Conservation (phyloP, 805 yeast genomes). For the Diddensiella transvaalensis region DNA sequence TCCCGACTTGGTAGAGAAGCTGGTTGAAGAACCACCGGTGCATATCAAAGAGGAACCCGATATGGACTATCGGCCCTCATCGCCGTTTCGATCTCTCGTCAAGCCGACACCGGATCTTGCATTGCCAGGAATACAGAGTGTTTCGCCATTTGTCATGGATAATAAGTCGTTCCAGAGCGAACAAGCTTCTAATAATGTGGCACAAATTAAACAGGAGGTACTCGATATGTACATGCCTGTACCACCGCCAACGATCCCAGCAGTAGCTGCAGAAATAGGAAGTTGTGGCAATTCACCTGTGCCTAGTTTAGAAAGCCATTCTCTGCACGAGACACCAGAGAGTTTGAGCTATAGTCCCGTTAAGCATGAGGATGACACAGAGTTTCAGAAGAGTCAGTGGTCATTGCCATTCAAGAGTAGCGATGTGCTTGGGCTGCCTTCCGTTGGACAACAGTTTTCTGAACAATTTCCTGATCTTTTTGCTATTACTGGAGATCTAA, state of each 20-base stretch:
- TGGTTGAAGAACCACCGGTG: too few relatives aligned
- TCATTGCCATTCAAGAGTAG: not conserved
- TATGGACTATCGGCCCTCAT: not conserved
- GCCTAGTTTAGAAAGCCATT: slow-evolving; percentile 14
- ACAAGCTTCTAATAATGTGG: not conserved
- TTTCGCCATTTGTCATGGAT: slow-evolving; percentile 3
- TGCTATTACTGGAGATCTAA: not conserved
- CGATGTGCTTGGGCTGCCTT: slow-evolving; percentile 9
- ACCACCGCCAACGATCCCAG: slow-evolving; percentile 3
- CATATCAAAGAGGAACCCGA: slow-evolving; percentile 2
- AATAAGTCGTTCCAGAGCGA: not conserved
- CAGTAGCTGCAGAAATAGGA: not conserved
- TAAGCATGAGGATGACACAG: slow-evolving; percentile 6
- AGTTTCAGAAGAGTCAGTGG: slow-evolving; percentile 1
- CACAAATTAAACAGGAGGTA: not conserved
- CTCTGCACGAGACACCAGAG: slow-evolving; percentile 8
- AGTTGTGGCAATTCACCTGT: slow-evolving; percentile 11
- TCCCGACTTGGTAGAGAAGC: too few relatives aligned
- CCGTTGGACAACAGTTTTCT: slow-evolving; percentile 21
- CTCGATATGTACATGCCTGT: not conserved
- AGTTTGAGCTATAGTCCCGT: slow-evolving; percentile 14
- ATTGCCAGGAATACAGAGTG: not conserved
- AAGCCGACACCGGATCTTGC: not conserved
- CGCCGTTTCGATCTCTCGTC: not conserved
- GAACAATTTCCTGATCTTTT: slow-evolving; percentile 20